Conservation (phyloP, 2,329 filamentous ascomycete species). For the Fusarium praegraminearum region DNA sequence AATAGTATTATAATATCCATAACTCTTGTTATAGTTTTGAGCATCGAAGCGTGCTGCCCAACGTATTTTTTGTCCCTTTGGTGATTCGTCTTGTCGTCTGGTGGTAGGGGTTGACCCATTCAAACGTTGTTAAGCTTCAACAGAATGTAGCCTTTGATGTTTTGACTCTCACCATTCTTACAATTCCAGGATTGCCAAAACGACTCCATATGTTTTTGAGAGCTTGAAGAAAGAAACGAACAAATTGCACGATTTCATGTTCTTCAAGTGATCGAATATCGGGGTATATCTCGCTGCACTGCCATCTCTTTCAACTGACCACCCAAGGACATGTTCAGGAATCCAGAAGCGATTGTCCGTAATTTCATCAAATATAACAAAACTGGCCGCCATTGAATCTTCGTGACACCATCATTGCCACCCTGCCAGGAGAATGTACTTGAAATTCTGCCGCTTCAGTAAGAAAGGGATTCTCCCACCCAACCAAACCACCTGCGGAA, state of each 20-base stretch:
- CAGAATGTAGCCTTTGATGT: not conserved
- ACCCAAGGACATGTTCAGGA: not conserved
- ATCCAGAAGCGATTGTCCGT: not conserved
- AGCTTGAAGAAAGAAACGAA: slow-evolving; percentile 16
- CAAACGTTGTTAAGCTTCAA: not conserved
- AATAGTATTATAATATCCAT: not conserved
- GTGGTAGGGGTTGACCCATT: not conserved
- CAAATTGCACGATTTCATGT: slow-evolving; percentile 2
- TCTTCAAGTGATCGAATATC: slow-evolving; percentile 5
- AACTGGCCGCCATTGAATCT: not conserved
- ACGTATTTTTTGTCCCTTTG: not conserved
- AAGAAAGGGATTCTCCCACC: not conserved
- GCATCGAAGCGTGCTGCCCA: not conserved
- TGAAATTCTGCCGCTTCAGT: not conserved
- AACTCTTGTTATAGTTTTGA: not conserved
- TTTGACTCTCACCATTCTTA: not conserved
- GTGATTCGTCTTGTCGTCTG: not conserved
- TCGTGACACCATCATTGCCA: not conserved
- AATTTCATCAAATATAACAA: not conserved
- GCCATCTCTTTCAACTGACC: not conserved
- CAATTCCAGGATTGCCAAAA: not conserved
- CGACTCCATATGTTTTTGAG: slow-evolving; percentile 7
- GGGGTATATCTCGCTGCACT: not conserved
- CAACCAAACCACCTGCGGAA: not conserved
- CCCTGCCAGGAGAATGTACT: not conserved